phyloP scores from a whole-genome alignment of 2,329 filamentous ascomycete genomes.

The Ophiocordyceps unilateralis region DNA sequence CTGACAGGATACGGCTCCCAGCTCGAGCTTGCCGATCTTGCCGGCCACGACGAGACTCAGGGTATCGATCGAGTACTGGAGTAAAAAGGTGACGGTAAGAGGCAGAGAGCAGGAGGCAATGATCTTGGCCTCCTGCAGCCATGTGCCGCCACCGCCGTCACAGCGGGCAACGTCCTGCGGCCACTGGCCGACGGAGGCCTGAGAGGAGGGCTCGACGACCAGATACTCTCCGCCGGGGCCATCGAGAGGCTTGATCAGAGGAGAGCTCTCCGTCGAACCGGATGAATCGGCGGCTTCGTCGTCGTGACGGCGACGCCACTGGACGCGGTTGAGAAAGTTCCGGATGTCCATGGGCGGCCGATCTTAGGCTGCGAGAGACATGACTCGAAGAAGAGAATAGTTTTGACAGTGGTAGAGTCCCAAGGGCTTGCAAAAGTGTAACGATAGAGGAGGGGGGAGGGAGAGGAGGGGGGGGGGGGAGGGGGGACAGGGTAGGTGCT shows the following conservation, averaged over 20 bases:
- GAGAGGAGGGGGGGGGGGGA: too few relatives aligned
- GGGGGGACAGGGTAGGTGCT: too few relatives aligned
- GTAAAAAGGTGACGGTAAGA: conserved; percentile 48
- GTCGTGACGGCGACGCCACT: too few relatives aligned
- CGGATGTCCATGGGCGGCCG: neutral
- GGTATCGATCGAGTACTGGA: conserved; percentile 66
- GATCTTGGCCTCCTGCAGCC: conserved; percentile 71
- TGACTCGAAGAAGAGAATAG: neutral
- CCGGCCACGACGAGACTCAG: conserved; percentile 60
- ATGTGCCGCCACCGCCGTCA: too few relatives aligned
- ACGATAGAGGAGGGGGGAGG: too few relatives aligned
- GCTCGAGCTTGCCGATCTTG: conserved; percentile 44
- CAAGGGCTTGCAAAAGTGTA: too few relatives aligned
- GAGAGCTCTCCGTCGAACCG: neutral
- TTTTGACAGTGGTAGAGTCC: neutral
- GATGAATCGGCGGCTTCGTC: neutral
- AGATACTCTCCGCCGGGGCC: too few relatives aligned
- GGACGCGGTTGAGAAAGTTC: neutral
- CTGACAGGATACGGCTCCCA: conserved; percentile 20
- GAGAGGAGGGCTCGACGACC: too few relatives aligned
- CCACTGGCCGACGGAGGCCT: too few relatives aligned
- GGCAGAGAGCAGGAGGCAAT: conserved; percentile 51
- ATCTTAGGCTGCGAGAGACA: neutral
- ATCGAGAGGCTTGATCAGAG: neutral
- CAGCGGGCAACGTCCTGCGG: too few relatives aligned